Evolutionary conservation across 179 eudicot species (phyloP).

Genomic region (Silene noctiflora): DNA sequence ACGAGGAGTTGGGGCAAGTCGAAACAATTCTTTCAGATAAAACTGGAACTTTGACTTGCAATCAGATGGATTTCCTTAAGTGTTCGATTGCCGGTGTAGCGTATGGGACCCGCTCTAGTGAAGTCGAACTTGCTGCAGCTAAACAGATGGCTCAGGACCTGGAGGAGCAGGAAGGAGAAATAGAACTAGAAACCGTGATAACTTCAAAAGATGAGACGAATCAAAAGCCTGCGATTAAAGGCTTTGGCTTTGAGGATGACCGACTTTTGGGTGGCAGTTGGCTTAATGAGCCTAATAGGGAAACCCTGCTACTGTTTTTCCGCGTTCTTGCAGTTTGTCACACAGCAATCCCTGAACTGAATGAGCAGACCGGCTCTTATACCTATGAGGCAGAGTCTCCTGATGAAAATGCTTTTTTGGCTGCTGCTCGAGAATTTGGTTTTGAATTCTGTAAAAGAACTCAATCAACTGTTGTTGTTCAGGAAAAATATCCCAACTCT

Average conservation of each 20-base stretch:
- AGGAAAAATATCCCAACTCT: conserved; percentile 8
- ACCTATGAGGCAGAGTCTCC: conserved; percentile 96
- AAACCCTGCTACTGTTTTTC: conserved; percentile 56
- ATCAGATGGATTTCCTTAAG: conserved; percentile 93
- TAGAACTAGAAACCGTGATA: conserved; percentile 62
- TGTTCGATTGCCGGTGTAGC: conserved; percentile 85
- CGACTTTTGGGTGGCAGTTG: conserved; percentile 77
- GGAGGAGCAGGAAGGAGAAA: conserved; percentile 42
- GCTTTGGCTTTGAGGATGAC: conserved; percentile 83
- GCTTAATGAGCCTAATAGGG: conserved; percentile 59
- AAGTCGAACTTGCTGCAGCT: conserved; percentile 91
- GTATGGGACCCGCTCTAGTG: conserved; percentile 71
- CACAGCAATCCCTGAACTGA: conserved; percentile 84
- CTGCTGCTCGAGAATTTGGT: conserved; percentile 96
- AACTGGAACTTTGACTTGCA: conserved; percentile 96
- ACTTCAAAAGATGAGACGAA: conserved; percentile 46
- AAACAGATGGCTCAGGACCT: conserved; percentile 76
- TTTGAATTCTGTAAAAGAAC: conserved; percentile 72
- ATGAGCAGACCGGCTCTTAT: conserved; percentile 61
- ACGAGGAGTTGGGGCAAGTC: conserved; percentile 92
- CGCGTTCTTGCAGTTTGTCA: conserved; percentile 89
- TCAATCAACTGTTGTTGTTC: conserved; percentile 3
- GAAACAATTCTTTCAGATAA: conserved; percentile 95
- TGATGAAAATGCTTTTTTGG: conserved; percentile 93
- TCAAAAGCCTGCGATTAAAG: conserved; percentile 54